A percentile compares a stretch with the other conserved stretches of the same genome.
Evolutionary conservation across 1,284 basidiomycete species (phyloP).

Genomic region (Fomitopsis palustris): DNA sequence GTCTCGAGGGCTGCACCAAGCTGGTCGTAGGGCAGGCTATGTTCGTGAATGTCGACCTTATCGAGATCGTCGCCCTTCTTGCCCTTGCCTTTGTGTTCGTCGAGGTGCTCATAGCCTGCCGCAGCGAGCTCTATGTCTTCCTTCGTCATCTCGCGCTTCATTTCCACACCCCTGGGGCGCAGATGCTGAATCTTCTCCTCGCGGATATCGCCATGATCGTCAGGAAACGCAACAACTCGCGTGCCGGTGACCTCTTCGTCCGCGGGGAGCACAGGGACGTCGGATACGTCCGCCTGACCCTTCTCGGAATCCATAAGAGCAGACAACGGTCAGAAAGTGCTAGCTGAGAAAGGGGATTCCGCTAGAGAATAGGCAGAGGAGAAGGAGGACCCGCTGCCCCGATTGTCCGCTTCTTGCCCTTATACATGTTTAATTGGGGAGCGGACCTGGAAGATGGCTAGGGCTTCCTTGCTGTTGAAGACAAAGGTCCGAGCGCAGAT

Average conservation of each 20-base stretch:
- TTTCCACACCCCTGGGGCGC: constrained; percentile 50
- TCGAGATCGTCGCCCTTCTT: constrained; percentile 29
- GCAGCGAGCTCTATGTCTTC: constrained; percentile 65
- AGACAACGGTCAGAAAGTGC: neutral
- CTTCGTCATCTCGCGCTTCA: constrained; percentile 60
- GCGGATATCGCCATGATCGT: constrained; percentile 33
- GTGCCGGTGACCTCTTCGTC: constrained; percentile 23
- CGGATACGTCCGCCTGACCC: neutral
- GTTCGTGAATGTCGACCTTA: constrained; percentile 55
- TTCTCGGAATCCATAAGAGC: neutral
- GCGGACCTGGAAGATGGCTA: neutral
- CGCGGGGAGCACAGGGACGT: neutral
- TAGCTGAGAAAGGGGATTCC: neutral
- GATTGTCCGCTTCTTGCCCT: neutral
- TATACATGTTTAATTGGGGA: constrained; percentile 1
- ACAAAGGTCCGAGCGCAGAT: neutral
- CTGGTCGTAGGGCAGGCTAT: constrained; percentile 40
- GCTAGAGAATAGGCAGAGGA: neutral
- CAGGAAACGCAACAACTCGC: constrained; percentile 45
- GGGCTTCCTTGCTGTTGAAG: neutral
- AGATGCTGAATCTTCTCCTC: constrained; percentile 38
- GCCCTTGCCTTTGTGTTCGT: constrained; percentile 39
- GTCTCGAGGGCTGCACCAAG: constrained; percentile 43
- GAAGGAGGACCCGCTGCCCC: neutral
- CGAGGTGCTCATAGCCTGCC: constrained; percentile 62